These are phyloP conservation scores for Amoebophrya sp. DNA, from an alignment of 169 alveolate species.

Conservation along the genomic window DNA sequence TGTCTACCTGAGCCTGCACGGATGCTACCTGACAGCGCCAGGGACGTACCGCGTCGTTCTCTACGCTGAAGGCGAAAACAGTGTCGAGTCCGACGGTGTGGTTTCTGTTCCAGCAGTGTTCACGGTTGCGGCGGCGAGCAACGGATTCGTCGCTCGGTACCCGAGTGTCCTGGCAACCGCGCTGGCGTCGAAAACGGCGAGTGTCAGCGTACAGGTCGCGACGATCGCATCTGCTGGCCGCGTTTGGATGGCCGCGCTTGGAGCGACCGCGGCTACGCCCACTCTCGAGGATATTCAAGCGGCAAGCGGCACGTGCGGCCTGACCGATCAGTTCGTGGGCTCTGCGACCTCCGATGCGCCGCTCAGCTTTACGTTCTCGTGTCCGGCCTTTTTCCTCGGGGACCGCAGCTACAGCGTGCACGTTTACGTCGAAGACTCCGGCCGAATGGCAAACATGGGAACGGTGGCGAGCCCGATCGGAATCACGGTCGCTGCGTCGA, in stretches of 20 bases:
- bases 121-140: neutral
- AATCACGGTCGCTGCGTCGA: no score
- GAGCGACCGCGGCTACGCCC: neutral
- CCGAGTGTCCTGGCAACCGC: no score
- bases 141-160: neutral
- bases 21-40: neutral
- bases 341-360: neutral
- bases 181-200: no score
- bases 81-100: neutral
- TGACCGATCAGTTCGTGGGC: neutral
- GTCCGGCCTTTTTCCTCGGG: neutral
- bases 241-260: neutral
- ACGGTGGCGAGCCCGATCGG: no score
- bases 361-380: neutral
- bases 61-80: neutral
- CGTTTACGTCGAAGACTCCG: neutral
- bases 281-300: neutral
- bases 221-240: no score
- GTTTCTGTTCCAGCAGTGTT: neutral
- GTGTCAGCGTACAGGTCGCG: no score
- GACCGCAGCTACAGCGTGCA: neutral
- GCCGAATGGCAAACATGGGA: neutral
- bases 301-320: neutral
- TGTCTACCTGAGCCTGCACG: neutral
- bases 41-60: neutral